Evolutionary conservation across 345 rosid genomes (phyloP).

Genomic region (Eucalyptus dawsonii): DNA sequence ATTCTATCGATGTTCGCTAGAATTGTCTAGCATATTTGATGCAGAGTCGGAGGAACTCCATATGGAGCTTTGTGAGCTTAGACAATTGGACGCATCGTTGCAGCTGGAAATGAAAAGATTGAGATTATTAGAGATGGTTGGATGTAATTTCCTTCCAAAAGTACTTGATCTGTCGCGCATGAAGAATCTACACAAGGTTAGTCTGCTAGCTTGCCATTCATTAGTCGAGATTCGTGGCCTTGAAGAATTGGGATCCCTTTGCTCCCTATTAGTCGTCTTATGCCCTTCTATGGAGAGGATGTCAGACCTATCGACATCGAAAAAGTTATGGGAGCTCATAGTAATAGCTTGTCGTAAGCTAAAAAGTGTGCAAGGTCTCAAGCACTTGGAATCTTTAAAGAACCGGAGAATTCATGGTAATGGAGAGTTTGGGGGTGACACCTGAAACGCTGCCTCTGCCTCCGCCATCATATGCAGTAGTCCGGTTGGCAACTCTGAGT

Average conservation of each 20-base stretch:
- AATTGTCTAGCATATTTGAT: background rate
- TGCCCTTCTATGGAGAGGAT: background rate
- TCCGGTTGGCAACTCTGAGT: background rate
- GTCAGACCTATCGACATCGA: background rate
- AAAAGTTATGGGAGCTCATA: background rate
- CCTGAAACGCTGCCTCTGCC: background rate
- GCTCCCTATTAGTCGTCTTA: fast-evolving
- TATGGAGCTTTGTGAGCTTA: background rate
- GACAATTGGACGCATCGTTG: background rate
- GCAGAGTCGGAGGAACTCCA: background rate
- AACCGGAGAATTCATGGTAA: no score
- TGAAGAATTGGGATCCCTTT: background rate
- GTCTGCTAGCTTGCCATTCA: fast-evolving
- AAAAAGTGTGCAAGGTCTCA: background rate
- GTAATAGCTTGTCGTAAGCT: background rate
- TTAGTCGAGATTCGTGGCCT: background rate
- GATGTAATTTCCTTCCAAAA: fast-evolving
- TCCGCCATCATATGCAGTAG: background rate
- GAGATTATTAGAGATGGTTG: background rate
- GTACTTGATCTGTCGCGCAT: background rate
- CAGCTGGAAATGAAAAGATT: background rate
- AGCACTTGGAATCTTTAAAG: background rate
- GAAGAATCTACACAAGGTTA: background rate
- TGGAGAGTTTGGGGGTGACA: background rate
- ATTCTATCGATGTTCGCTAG: background rate